phyloP scores from a whole-genome alignment of 495 filamentous ascomycete species.

The Penicillium pancosmium region DNA sequence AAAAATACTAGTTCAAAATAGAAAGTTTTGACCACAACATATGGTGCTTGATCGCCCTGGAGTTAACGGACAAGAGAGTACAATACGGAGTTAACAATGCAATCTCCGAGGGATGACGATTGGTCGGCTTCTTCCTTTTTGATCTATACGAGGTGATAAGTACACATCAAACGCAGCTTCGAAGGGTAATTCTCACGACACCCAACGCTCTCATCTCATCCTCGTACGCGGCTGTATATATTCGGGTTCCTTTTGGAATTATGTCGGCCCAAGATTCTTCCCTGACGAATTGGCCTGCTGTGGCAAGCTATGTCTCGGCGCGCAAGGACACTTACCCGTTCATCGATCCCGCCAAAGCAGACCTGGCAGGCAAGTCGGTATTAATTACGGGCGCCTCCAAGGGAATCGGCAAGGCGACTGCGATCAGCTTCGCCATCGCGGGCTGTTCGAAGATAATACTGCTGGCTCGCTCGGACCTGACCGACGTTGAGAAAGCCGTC shows the following conservation, averaged over 20 bases:
- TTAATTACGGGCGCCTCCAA: constrained; percentile 49
- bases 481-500: constrained; percentile 35
- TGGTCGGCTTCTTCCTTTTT: neutral
- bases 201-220: neutral
- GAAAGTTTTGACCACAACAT: too few relatives aligned
- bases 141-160: neutral
- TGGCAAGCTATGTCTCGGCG: neutral
- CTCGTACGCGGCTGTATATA: neutral
- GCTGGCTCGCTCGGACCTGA: constrained; percentile 44
- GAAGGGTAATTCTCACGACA: neutral
- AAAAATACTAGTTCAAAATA: too few relatives aligned
- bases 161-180: neutral
- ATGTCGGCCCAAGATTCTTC: neutral
- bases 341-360: neutral
- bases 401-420: constrained; percentile 49
- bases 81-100: neutral
- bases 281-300: neutral
- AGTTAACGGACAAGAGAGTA: neutral
- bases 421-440: constrained; percentile 46
- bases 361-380: neutral
- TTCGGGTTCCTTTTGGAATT: neutral
- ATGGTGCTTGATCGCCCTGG: neutral
- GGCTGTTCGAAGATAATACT: constrained; percentile 47
- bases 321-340: neutral
- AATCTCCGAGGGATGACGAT: neutral